phyloP scores from a whole-genome alignment of 345 rosid genomes.

The Moricandia arvensis region DNA sequence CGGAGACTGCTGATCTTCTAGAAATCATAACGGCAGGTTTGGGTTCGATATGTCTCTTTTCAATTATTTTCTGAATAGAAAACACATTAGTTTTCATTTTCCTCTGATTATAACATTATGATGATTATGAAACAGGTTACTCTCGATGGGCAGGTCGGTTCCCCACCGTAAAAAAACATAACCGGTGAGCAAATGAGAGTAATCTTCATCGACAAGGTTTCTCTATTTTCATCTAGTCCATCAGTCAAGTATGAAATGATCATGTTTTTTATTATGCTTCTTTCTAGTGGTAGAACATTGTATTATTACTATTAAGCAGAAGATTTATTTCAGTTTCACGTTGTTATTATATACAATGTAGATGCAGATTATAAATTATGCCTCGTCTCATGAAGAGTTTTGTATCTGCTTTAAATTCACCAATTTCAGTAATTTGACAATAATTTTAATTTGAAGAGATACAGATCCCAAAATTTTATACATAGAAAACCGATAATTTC shows the following conservation, averaged over 20 bases:
- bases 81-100: background rate
- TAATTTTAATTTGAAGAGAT: background rate
- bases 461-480: background rate
- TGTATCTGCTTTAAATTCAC: background rate
- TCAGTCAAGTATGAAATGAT: background rate
- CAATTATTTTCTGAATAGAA: background rate
- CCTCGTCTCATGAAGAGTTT: background rate
- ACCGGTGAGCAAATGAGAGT: background rate
- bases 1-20: conserved; percentile 57
- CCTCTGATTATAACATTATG: background rate
- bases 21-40: conserved; percentile 65
- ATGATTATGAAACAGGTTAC: conserved; percentile 46
- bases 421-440: background rate
- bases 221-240: background rate
- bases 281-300: background rate
- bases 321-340: background rate
- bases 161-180: conserved; percentile 38
- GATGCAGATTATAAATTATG: conserved; percentile 3
- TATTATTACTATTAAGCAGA: background rate
- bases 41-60: conserved; percentile 9
- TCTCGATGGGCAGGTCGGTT: conserved; percentile 61
- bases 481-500: background rate
- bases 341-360: background rate
- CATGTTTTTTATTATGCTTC: background rate
- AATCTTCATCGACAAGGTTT: background rate